A percentile compares a stretch with the other conserved stretches of the same genome.
Evolutionary conservation across 108 stramenopile genomes (phyloP).

Genomic region (Skeletonema marinoi): DNA sequence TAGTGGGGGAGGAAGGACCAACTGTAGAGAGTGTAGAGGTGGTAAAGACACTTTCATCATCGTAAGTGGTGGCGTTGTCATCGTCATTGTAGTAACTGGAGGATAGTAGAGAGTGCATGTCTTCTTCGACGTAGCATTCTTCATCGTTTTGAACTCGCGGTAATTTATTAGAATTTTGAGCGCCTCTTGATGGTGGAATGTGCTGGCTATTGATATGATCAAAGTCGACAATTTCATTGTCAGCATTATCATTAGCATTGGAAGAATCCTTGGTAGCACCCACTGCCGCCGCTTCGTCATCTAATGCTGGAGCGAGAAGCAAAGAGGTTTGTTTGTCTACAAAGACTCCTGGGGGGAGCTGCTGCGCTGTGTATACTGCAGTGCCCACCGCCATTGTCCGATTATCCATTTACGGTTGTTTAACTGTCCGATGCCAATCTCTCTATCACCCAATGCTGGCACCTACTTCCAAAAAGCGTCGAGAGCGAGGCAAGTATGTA

Average conservation of each 20-base stretch:
- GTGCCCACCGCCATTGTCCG: no score
- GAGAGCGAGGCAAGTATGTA: no score
- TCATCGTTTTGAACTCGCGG: background rate
- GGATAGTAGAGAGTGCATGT: constrained; percentile 2
- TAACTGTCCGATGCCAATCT: no score
- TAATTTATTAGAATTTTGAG: no score
- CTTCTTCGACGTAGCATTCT: constrained; percentile 13
- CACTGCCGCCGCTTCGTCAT: background rate
- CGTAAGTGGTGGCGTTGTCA: background rate
- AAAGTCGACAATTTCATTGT: no score
- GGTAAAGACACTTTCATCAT: background rate
- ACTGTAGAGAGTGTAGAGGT: background rate
- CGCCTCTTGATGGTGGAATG: background rate
- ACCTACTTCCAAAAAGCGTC: no score
- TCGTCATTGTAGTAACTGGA: constrained; percentile 11
- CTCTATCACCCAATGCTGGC: no score
- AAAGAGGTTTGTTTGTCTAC: constrained; percentile 24
- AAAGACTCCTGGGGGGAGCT: constrained; percentile 11
- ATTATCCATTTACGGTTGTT: no score
- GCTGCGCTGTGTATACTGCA: background rate
- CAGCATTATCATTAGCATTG: background rate
- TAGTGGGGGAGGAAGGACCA: background rate
- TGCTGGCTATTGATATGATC: background rate
- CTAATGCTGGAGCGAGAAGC: constrained; percentile 9
- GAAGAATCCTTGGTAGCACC: background rate